Evolutionary conservation across 176 grass and related monocot species (phyloP), one percentile per base, ranked within the genome.

Genomic region (Elaeis guineensis): DNA sequence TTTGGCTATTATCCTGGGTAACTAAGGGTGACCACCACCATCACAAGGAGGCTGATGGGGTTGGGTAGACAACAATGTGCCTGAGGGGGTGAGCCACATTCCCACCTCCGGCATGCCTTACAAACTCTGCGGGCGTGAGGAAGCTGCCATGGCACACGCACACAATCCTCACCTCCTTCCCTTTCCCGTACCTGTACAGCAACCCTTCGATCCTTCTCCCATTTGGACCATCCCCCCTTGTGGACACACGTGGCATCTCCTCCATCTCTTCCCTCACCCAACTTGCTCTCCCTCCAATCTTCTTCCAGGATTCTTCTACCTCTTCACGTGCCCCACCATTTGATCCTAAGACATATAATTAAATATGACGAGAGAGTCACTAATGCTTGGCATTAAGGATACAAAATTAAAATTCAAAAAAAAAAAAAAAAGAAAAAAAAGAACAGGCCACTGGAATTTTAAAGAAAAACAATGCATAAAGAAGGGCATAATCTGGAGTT

Each of bases 101-200:
- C 3, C 58, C 26, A 18, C 26, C 58, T 19, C 58, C 58, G 2
- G 58, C 58, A 3, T 61, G 58, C 58, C 18, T 32, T 12, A 61
- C 26, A 32, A 61, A 61, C 25, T 61, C 58, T 3, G 58, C 58
- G 4, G 58, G 58, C 6, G 58, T 61, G 25, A 30, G 58, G 58
- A 61, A 61, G 25, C n/a, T 61, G 25, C 58, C 58, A 61, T 61
- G 58, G 58, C 58, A 61, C 17, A 39, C 26, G 30, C 58, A 61
- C 24, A 61, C 58, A 61, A 61, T 61, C 58, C 58, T 61, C 58
- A 61, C 58, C 28, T 26, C 58, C 58, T 61, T 17, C 58, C 58
- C 58, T 14, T 61, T 20, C 25, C 6, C 17, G 25, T 61, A 61
- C 17, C 18, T 39, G 58, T 61, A 61, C 3, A 61, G 58, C 17